Evolutionary conservation across 2,329 filamentous ascomycete genomes (phyloP), one percentile per base, ranked within the genome.

Genomic region (Trichophyton schoenleinii): DNA sequence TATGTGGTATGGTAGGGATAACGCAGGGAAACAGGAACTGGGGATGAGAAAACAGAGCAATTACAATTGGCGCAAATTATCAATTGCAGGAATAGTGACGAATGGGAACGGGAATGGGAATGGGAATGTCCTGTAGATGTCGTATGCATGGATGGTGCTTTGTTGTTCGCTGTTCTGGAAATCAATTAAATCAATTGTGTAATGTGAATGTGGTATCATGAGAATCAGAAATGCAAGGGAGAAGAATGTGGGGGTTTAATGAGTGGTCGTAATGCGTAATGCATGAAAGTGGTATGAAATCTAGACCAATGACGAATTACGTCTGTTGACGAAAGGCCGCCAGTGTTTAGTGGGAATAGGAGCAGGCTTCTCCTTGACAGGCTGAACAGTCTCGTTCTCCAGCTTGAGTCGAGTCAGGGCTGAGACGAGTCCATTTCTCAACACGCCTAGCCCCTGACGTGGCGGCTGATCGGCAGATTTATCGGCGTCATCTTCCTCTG

Each of bases 401-500:
- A 18, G 15, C 44, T 48, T 48, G 20, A 18, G 20, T 25, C 44
- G 20, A 20, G 44, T 48, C 7, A 48, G 20, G 8, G 20, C 44
- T 25, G 44, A 48, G 20, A 48, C 44, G 20, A 48, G 44, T 11
- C 44, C 44, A 18, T 48, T 48, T 48, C 44, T 18, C 44, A 48
- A 22, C n/a, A 48, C 44, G 3, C 44, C 44, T 25, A 18, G n/a
- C 5, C 9, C 20, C n/a, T 22, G 44, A 20, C 44, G 18, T 11
- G 9, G 5, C 7, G 18, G 44, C 22, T 48, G n/a, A 20, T 48
- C 44, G 9, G 9, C 44, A 9, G 2, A 4, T 22, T 7, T 20
- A 20, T 48, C 44, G 7, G 18, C 9, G 1, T 25, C 44, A 2
- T 48, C 44, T 25, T 48, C 44, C 20, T 48, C 72, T 7, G 73